A percentile compares a stretch with the other conserved stretches of the same genome.
phyloP scores from a whole-genome alignment of 306 rosid genomes.

The Vigna nakashimae region DNA sequence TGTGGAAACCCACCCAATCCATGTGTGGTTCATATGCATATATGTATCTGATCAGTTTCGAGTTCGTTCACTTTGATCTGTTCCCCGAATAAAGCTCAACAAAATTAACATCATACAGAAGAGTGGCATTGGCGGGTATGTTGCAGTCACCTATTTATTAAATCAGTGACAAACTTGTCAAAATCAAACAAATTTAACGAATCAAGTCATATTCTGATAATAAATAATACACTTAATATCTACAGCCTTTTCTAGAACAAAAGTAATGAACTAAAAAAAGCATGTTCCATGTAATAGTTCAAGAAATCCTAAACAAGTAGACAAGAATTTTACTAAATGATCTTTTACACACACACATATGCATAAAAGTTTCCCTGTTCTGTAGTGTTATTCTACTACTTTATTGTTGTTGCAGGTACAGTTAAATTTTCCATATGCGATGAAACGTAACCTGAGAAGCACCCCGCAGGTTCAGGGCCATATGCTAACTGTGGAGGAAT shows the following conservation, averaged over 20 bases:
- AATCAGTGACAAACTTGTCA: conserved; percentile 43
- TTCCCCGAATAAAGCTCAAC: conserved; percentile 84
- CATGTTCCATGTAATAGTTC: conserved; percentile 7
- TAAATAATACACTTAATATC: conserved; percentile 5
- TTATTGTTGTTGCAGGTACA: background rate
- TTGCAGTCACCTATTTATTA: conserved; percentile 83
- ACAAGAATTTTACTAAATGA: no score
- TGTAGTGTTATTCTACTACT: background rate
- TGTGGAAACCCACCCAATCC: conserved; percentile 54
- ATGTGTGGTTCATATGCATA: conserved; percentile 32
- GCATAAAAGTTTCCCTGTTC: no score
- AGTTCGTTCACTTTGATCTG: conserved; percentile 54
- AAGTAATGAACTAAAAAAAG: conserved; percentile 32
- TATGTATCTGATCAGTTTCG: conserved; percentile 36
- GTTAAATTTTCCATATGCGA: background rate
- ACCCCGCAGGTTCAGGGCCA: conserved; percentile 99
- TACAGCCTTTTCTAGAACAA: background rate
- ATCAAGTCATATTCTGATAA: conserved; percentile 9
- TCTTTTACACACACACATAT: no score
- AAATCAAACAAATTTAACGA: conserved; percentile 36
- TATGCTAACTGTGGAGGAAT: conserved; percentile 92
- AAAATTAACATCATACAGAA: conserved; percentile 81
- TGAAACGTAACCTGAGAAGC: conserved; percentile 79
- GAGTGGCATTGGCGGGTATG: conserved; percentile 90
- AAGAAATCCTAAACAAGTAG: background rate